These are phyloP conservation scores for Psilocybe tampanensis DNA, from an alignment of 768 basidiomycete genomes.

Conservation along the genomic window DNA sequence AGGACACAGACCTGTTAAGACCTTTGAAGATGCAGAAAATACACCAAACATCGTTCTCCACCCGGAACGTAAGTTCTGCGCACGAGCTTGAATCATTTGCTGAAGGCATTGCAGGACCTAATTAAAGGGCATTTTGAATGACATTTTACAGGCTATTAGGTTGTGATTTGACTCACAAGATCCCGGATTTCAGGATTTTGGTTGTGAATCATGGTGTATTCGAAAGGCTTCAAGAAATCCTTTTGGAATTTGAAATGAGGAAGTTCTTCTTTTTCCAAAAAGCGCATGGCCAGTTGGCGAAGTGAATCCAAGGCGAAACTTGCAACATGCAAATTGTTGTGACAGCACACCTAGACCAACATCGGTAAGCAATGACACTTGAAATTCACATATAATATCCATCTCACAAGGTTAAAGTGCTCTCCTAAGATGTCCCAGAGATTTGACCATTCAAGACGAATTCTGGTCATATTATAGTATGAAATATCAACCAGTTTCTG, in stretches of 20 bases:
- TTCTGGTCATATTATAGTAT: slow-evolving; percentile 99
- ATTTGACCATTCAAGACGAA: slow-evolving; percentile 97
- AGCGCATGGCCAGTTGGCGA: slow-evolving; percentile 96
- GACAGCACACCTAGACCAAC: slow-evolving; percentile 84
- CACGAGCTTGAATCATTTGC: slow-evolving; percentile 97
- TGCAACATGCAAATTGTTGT: slow-evolving; percentile 94
- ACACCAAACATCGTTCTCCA: slow-evolving; percentile 99
- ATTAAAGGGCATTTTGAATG: not conserved
- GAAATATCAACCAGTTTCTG: slow-evolving; percentile 99
- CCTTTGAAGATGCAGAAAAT: slow-evolving; percentile 94
- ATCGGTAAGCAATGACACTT: not conserved
- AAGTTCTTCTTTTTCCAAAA: slow-evolving; percentile 97
- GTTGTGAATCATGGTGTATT: slow-evolving; percentile 97
- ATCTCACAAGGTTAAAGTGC: slow-evolving; percentile 91
- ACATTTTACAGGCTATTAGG: not conserved
- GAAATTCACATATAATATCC: not conserved
- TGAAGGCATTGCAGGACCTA: slow-evolving; percentile 97
- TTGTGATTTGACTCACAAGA: slow-evolving; percentile 61
- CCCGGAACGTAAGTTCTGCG: slow-evolving; percentile 94
- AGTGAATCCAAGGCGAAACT: slow-evolving; percentile 97
- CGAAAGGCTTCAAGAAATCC: slow-evolving; percentile 97
- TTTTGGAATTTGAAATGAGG: slow-evolving; percentile 99
- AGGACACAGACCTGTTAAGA: slow-evolving; percentile 69
- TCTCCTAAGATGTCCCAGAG: slow-evolving; percentile 98
- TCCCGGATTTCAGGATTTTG: slow-evolving; percentile 94